Base-by-base conservation (phyloP, 2,329 filamentous ascomycete genomes). In the Penicillium crustosum region DNA sequence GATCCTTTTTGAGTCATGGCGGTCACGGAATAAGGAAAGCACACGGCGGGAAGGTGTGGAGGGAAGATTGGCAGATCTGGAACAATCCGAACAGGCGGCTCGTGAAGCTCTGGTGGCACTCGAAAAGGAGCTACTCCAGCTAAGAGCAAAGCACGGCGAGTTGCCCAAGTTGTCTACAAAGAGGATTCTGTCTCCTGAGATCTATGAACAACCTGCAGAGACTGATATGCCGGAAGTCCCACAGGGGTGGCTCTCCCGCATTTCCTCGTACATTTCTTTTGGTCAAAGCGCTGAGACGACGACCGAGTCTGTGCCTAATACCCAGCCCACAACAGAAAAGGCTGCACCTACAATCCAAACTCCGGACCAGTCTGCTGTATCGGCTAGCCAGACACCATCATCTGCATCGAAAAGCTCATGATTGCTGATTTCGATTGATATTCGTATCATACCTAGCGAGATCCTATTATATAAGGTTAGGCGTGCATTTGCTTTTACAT, bases 1-100 rank as follows among this genome's bases (percentile, higher is more conserved):
- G 58, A 85, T 89, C 44, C 70, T 89, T 0, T 84, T 84, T 53
- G 86, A 89, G 67, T 81, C 82, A 21, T 85, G 81, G 80, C 76
- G 86, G 54, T 82, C 83, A 31, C 77, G 85, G 52, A 78, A 83
- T 58, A 89, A 89, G 68, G 85, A 86, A 60, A 81, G 76, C 49
- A 83, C 78, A 23, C 77, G 84, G 48, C 74, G 85, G 55, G 84
- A 87, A 55, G 83, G 85, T 59, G 82, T 89, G 4, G 78, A 81
- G 2, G 84, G 86, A 55, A 77, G 85, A 23, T 66, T 89, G 13
- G 79, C 80, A 43, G 81, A 83, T 58, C 69, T 89, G 2, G 84
- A 87, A 68, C 75, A 81, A 55, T 78, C 77, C 1, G 77, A 80
- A 57, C 75, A 72, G 54, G 68, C 73, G 9, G 68, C 74, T 4